Evolutionary conservation across 2,329 filamentous ascomycete genomes (phyloP).

Genomic region (Fusarium pininemorale): DNA sequence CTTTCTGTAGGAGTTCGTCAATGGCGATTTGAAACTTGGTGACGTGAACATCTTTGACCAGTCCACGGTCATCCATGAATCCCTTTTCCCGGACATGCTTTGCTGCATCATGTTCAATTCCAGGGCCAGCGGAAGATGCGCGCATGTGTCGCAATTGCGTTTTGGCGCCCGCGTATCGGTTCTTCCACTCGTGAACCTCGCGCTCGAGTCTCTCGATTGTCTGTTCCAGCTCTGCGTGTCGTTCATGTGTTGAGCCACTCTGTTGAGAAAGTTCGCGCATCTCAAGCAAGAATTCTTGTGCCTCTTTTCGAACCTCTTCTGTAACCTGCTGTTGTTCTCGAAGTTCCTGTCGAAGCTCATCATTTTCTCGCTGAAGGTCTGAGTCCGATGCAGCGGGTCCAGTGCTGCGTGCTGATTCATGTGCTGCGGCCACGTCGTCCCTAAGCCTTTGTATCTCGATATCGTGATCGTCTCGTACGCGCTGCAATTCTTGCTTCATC

Average conservation of each 20-base stretch:
- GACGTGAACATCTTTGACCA: constrained; percentile 90
- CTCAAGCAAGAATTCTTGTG: constrained; percentile 83
- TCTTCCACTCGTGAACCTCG: constrained; percentile 90
- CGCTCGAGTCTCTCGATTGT: constrained; percentile 80
- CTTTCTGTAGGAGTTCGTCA: constrained; percentile 85
- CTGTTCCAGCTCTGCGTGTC: constrained; percentile 79
- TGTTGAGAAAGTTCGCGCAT: constrained; percentile 89
- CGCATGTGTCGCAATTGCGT: constrained; percentile 85
- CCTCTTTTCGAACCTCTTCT: constrained; percentile 86
- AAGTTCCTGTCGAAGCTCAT: constrained; percentile 71
- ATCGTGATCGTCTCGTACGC: constrained; percentile 73
- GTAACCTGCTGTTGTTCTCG: constrained; percentile 82
- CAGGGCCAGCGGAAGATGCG: constrained; percentile 79
- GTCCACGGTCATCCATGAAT: constrained; percentile 75
- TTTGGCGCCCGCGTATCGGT: constrained; percentile 87
- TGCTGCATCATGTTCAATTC: constrained; percentile 74
- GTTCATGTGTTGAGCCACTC: constrained; percentile 80
- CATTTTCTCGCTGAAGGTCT: constrained; percentile 74
- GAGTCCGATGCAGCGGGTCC: constrained; percentile 52
- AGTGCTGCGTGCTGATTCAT: constrained; percentile 43
- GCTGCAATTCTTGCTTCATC: constrained; percentile 81
- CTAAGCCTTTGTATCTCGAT: constrained; percentile 70
- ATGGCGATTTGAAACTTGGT: constrained; percentile 95
- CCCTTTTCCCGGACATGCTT: constrained; percentile 71
- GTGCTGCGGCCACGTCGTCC: constrained; percentile 67